Conservation (phyloP, 1,284 basidiomycete species). For the Anthracocystis setariae region DNA sequence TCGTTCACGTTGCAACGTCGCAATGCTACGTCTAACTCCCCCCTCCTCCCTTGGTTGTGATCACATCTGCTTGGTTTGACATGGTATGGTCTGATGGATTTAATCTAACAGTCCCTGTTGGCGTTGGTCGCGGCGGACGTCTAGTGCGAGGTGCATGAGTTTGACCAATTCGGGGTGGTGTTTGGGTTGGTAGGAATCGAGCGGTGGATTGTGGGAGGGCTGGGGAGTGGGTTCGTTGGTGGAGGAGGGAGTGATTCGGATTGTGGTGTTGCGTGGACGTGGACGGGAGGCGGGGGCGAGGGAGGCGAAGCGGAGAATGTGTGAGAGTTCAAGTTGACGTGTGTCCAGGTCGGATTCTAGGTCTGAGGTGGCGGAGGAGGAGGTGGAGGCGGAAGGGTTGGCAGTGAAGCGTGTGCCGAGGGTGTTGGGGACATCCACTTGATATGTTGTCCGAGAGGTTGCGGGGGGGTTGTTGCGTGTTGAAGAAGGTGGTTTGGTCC, state of each 20-base stretch:
- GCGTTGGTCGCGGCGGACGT: constrained; percentile 30
- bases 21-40: constrained; percentile 9
- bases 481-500: not conserved
- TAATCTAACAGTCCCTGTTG: constrained; percentile 32
- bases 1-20: too few relatives aligned
- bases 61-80: too few relatives aligned
- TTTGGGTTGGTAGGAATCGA: constrained; percentile 5
- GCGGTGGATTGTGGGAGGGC: too few relatives aligned
- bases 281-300: constrained; percentile 15
- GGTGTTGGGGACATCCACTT: constrained; percentile 35
- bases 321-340: constrained; percentile 11
- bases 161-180: constrained; percentile 12
- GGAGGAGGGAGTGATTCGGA: constrained; percentile 4
- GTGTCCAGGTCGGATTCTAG: constrained; percentile 4
- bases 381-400: not conserved
- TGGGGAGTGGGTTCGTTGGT: constrained; percentile 6
- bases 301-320: constrained; percentile 29
- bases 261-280: constrained; percentile 2
- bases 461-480: not conserved
- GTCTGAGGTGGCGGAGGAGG: not conserved
- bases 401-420: constrained; percentile 24
- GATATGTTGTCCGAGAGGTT: constrained; percentile 11
- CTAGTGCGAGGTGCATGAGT: constrained; percentile 28
- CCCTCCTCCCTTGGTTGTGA: not conserved
- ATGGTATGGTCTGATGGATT: not conserved